These are phyloP conservation scores for Pluteus cervinus DNA, from an alignment of 768 basidiomycete genomes.

Conservation along the genomic window DNA sequence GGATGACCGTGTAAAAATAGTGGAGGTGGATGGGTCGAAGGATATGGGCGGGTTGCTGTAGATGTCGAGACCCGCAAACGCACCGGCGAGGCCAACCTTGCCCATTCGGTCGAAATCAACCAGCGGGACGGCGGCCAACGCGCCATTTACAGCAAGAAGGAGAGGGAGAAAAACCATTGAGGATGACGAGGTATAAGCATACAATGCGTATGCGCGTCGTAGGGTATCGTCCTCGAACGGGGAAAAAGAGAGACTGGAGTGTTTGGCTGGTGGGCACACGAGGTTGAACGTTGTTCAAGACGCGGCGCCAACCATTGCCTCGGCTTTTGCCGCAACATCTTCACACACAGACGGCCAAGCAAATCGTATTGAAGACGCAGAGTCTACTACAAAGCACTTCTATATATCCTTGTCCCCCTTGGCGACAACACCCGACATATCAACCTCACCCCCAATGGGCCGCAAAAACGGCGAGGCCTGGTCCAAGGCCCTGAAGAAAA, in stretches of 20 bases:
- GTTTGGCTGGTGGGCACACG: no score
- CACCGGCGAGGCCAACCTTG: constrained; percentile 79
- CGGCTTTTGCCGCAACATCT: no score
- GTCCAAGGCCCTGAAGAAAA: constrained; percentile 40
- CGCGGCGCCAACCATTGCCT: no score
- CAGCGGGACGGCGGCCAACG: constrained; percentile 28
- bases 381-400: no score
- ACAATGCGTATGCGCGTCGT: no score
- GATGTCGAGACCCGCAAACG: constrained; percentile 82
- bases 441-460: constrained; percentile 54
- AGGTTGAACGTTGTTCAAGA: no score
- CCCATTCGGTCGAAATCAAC: constrained; percentile 74
- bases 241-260: no score
- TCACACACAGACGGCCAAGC: no score
- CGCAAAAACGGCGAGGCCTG: constrained; percentile 57
- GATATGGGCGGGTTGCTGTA: constrained; percentile 52
- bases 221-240: constrained; percentile 11
- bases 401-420: constrained; percentile 22
- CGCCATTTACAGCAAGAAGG: constrained; percentile 22
- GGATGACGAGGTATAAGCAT: constrained; percentile 16
- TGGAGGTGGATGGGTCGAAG: constrained; percentile 67
- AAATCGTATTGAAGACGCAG: no score
- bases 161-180: constrained; percentile 16
- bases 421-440: constrained; percentile 25
- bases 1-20: constrained; percentile 58